Evolutionary conservation across 257 asterid species (phyloP).

Genomic region (Plantago ovata): DNA sequence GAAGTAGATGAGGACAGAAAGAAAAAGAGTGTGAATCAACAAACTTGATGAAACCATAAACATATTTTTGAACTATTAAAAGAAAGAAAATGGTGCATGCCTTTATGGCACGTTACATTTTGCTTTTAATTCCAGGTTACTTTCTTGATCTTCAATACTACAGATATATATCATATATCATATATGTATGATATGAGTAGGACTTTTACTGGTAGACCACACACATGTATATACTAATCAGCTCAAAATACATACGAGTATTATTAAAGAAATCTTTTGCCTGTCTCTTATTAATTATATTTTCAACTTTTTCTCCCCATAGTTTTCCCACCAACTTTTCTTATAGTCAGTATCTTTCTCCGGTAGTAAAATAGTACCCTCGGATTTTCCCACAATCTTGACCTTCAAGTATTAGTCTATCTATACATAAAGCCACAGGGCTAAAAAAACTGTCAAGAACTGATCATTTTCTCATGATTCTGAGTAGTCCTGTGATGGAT

Average conservation of each 20-base stretch:
- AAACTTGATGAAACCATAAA: too few species aligned
- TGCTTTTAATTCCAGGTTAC: too few species aligned
- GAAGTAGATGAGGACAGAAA: too few species aligned
- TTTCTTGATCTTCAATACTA: neutral
- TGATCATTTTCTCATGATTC: conserved; percentile 42
- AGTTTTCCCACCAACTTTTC: conserved; percentile 9
- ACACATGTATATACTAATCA: neutral
- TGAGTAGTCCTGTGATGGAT: conserved; percentile 61
- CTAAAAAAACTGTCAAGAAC: conserved; percentile 5
- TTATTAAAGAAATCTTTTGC: too few species aligned
- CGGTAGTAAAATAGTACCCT: neutral
- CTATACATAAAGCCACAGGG: too few species aligned
- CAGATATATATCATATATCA: too few species aligned
- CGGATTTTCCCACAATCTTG: neutral
- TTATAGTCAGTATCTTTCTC: neutral
- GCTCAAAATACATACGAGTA: neutral
- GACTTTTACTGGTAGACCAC: neutral
- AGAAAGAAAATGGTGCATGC: too few species aligned
- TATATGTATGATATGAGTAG: too few species aligned
- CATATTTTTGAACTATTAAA: too few species aligned
- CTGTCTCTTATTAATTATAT: neutral
- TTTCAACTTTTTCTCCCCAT: neutral
- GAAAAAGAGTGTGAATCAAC: too few species aligned
- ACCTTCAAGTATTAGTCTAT: too few species aligned
- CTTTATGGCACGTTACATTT: too few species aligned